A percentile compares a stretch with the other conserved stretches of the same genome.
Conservation (phyloP, 768 basidiomycete genomes). For the Psilocybe tampanensis region DNA sequence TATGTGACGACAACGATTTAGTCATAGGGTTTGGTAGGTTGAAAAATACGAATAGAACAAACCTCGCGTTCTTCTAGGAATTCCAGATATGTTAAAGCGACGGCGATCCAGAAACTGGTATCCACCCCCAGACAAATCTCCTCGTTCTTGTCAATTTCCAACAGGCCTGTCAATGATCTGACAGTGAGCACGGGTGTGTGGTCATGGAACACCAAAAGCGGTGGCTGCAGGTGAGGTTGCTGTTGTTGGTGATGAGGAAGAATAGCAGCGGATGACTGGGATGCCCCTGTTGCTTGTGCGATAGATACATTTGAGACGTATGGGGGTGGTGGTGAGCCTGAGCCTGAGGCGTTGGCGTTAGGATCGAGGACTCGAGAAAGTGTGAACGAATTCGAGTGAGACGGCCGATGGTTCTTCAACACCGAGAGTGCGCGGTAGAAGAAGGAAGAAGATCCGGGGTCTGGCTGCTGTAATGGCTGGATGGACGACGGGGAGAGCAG, state of each 20-base stretch:
- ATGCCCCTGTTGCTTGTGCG: background rate
- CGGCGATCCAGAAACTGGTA: constrained; percentile 75
- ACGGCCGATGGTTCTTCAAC: constrained; percentile 51
- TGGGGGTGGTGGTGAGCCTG: constrained; percentile 43
- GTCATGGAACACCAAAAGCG: constrained; percentile 68
- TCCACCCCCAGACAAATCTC: constrained; percentile 68
- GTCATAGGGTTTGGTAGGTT: background rate
- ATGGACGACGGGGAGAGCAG: constrained; percentile 50
- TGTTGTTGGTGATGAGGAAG: background rate
- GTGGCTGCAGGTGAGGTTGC: constrained; percentile 30
- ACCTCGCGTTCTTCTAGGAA: constrained; percentile 82
- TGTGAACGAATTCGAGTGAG: constrained; percentile 65
- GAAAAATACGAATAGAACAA: constrained; percentile 25
- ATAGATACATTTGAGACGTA: constrained; percentile 30
- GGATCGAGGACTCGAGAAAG: constrained; percentile 37
- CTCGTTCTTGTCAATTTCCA: constrained; percentile 64
- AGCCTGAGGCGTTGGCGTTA: constrained; percentile 22
- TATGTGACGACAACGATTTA: background rate
- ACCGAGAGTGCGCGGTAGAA: constrained; percentile 53
- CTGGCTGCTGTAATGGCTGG: constrained; percentile 34
- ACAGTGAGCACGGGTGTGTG: constrained; percentile 68
- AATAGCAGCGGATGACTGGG: constrained; percentile 16
- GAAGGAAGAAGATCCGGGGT: constrained; percentile 42
- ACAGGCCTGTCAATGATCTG: constrained; percentile 55
- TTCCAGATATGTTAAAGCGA: constrained; percentile 74